Evolutionary conservation across 139 green algal genomes (phyloP), one percentile per base, ranked within the genome.

Genomic region (Tetradesmus obliquus): DNA sequence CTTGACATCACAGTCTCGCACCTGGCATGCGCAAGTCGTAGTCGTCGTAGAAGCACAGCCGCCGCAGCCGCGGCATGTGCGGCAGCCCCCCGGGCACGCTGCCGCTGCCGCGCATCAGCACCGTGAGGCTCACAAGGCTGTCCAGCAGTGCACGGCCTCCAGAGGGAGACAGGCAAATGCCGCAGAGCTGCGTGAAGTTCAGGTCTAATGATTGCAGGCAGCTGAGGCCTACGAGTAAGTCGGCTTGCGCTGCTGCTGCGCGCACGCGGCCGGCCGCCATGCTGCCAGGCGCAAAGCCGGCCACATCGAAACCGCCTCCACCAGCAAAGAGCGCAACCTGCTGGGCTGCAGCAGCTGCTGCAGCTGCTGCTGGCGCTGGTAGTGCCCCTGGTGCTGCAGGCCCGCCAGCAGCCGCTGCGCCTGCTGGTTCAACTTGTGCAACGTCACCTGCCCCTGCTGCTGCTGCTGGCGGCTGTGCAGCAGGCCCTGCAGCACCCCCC

Each of bases 171-270:
- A 76, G 15, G 45, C 82, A 87, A 5, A 87, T 72, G 9, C 82
- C 82, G 54, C 82, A 87, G 6, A 87, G 60, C 82, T 87, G 82
- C 5, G 82, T 87, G 19, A 87, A 87, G 13, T 60, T 87, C 55
- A 87, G 10, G 62, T 87, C 82, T 10, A 87, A n/a, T 6, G 54
- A 6, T 20, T 32, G 54, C 82, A 87, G 54, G 20, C n/a, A 13
- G 19, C 32, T 72, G 20, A 87, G 55, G 10, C 82, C 82, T 0
- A 74, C 55, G 9, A 87, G 82, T 55, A 58, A 24, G 55, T 87
- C 82, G 15, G 82, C 82, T 19, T 87, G 82, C 6, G 53, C 45
- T 87, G 62, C 82, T 74, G 82, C 82, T 74, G 82, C 82, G 8
- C 82, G 82, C 60, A 60, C 82, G 15, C 82, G 54, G 0, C 55